Conservation (phyloP, 306 rosid genomes). For the Lablab purpureus region DNA sequence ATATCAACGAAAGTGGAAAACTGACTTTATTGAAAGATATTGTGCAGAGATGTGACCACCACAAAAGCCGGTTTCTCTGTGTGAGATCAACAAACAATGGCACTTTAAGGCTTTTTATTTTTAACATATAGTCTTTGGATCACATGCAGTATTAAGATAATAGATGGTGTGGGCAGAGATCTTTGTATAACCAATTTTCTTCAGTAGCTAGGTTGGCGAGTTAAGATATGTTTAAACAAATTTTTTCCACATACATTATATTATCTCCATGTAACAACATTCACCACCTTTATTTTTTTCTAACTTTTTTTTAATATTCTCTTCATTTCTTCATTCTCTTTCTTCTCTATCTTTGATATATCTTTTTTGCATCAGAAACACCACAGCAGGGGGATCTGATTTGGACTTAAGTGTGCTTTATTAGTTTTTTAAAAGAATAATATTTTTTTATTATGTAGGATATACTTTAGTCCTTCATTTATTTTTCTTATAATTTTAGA, state of each 20-base stretch:
- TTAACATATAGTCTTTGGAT: conserved; percentile 25
- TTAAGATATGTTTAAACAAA: not conserved
- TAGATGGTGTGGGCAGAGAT: conserved; percentile 23
- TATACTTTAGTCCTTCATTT: not conserved
- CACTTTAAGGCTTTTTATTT: conserved; percentile 18
- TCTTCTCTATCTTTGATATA: too few relatives aligned
- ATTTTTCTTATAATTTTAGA: not conserved
- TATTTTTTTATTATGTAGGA: too few relatives aligned
- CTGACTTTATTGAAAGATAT: conserved; percentile 33
- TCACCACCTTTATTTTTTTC: not conserved
- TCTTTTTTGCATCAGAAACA: not conserved
- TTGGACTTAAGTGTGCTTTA: not conserved
- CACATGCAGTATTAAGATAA: conserved; percentile 1
- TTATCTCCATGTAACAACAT: not conserved
- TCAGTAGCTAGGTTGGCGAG: not conserved
- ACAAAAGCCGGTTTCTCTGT: conserved; percentile 24
- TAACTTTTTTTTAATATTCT: not conserved
- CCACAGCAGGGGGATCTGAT: not conserved
- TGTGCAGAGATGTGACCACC: conserved; percentile 30
- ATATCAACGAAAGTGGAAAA: conserved; percentile 36
- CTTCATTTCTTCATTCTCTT: not conserved
- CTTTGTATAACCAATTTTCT: not conserved
- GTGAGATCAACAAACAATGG: not conserved
- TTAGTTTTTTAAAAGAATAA: too few relatives aligned
- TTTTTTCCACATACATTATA: not conserved